Conservation (phyloP, 2,329 filamentous ascomycete species). For the Chalara sp. region DNA sequence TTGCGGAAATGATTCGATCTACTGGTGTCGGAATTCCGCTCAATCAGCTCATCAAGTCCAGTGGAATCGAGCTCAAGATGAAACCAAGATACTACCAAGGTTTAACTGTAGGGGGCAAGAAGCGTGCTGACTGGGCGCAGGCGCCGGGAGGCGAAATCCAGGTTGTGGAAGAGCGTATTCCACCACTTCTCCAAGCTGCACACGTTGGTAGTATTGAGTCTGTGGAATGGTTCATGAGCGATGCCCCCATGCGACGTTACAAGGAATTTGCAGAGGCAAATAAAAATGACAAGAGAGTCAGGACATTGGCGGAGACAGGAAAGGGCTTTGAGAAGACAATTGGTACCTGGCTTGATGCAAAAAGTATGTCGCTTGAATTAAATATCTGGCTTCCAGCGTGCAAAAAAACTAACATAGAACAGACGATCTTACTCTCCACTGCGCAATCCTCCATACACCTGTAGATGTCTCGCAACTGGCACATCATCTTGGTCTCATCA, state of each 20-base stretch:
- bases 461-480: too few species aligned
- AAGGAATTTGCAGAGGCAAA: constrained; percentile 59
- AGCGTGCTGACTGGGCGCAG: constrained; percentile 67
- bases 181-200: constrained; percentile 57
- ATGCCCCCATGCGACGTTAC: constrained; percentile 62
- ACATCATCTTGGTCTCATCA: too few species aligned
- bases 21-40: constrained; percentile 65
- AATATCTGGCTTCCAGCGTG: neutral
- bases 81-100: constrained; percentile 73
- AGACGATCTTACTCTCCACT: constrained; percentile 62
- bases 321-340: constrained; percentile 60
- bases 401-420: constrained; percentile 11
- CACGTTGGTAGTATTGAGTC: constrained; percentile 52
- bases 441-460: constrained; percentile 15
- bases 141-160: constrained; percentile 48
- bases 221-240: constrained; percentile 72
- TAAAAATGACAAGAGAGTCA: constrained; percentile 53
- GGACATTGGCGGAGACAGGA: constrained; percentile 50
- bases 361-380: constrained; percentile 39
- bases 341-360: constrained; percentile 51
- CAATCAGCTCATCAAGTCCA: constrained; percentile 57
- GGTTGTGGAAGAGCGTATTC: constrained; percentile 36
- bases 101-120: constrained; percentile 67
- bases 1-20: constrained; percentile 57
- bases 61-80: constrained; percentile 53